Conservation (phyloP, 441 rosid genomes). For the Bruguiera hainesii region DNA sequence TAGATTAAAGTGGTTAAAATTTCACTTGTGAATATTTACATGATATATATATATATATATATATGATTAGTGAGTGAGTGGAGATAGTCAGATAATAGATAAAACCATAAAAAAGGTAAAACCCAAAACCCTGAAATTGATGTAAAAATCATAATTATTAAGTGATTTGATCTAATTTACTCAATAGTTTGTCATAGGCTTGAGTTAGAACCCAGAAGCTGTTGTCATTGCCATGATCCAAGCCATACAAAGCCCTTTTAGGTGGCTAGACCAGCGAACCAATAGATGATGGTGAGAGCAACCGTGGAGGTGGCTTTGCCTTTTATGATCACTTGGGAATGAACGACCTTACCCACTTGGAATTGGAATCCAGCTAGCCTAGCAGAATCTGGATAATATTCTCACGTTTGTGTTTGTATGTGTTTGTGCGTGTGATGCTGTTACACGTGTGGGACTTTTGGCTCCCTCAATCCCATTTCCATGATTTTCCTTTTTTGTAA, state of each 20-base stretch:
- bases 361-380: constrained; percentile 28
- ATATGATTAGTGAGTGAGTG: too few species aligned
- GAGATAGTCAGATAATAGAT: too few species aligned
- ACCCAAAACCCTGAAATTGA: too few species aligned
- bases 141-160: too few species aligned
- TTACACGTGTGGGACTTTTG: not conserved
- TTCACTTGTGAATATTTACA: too few species aligned
- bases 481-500: not conserved
- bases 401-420: constrained; percentile 1
- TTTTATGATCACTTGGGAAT: not conserved
- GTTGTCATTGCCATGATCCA: not conserved
- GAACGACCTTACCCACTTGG: constrained; percentile 4
- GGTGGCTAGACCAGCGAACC: too few species aligned
- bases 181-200: too few species aligned
- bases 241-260: not conserved
- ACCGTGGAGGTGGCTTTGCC: constrained; percentile 19
- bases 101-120: too few species aligned
- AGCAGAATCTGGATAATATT: constrained; percentile 23
- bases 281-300: constrained; percentile 11
- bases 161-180: too few species aligned
- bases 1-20: too few species aligned
- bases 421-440: not conserved
- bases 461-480: not conserved
- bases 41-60: too few species aligned
- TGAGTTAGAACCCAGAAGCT: not conserved